Conservation (phyloP, 768 basidiomycete genomes). For the Gloeopeniophorella convolvens region DNA sequence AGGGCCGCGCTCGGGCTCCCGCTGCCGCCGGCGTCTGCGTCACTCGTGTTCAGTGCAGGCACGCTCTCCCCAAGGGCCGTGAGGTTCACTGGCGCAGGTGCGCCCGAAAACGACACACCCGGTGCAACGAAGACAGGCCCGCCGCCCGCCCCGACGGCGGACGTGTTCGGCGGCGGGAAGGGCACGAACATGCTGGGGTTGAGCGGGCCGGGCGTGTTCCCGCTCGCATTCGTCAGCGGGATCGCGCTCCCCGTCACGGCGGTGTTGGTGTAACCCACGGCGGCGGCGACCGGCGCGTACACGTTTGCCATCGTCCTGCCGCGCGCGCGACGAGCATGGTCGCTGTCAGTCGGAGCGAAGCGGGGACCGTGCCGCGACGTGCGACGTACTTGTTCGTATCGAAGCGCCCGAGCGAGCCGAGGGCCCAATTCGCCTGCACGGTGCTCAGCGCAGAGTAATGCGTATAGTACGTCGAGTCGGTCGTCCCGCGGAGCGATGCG, state of each 20-base stretch:
- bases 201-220: slow-evolving; percentile 37
- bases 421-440: slow-evolving; percentile 53
- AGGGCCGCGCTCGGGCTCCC: neutral
- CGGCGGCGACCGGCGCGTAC: slow-evolving; percentile 41
- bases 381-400: slow-evolving; percentile 41
- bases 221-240: slow-evolving; percentile 38
- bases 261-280: slow-evolving; percentile 39
- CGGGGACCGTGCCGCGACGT: slow-evolving; percentile 2
- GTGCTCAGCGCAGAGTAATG: slow-evolving; percentile 55
- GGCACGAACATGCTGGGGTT: slow-evolving; percentile 36
- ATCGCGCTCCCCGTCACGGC: slow-evolving; percentile 24
- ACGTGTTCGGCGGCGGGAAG: slow-evolving; percentile 37
- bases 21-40: neutral
- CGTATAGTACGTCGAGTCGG: slow-evolving; percentile 49
- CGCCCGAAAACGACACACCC: slow-evolving; percentile 25
- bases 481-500: slow-evolving; percentile 34
- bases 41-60: no score
- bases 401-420: slow-evolving; percentile 52
- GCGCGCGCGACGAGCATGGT: no score
- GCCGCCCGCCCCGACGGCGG: slow-evolving; percentile 36
- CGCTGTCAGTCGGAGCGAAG: no score
- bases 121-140: slow-evolving; percentile 34
- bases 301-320: slow-evolving; percentile 38
- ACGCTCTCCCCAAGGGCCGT: slow-evolving; percentile 25
- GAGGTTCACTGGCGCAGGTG: slow-evolving; percentile 33